Evolutionary conservation across 1,284 basidiomycete species (phyloP).

Genomic region (Irpex rosettiformis): DNA sequence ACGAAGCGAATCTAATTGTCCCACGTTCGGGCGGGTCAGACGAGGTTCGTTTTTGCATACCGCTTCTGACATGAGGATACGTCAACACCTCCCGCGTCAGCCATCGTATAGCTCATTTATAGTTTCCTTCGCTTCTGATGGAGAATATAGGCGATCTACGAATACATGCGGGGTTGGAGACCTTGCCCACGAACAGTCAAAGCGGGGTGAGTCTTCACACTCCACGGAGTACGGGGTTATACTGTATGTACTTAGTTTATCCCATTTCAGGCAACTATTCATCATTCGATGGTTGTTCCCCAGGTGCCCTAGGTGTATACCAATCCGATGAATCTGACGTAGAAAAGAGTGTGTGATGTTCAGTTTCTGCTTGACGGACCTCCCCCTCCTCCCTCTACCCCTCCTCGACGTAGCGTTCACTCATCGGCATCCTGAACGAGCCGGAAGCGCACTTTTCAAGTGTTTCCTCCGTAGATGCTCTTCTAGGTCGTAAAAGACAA

Average conservation of each 20-base stretch:
- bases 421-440: background rate
- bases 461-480: background rate
- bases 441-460: too few species aligned
- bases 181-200: background rate
- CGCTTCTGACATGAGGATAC: background rate
- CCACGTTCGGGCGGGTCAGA: background rate
- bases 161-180: constrained; percentile 2
- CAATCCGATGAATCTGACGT: background rate
- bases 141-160: background rate
- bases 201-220: background rate
- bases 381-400: background rate
- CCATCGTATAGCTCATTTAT: background rate
- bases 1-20: background rate
- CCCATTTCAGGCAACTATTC: background rate
- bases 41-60: background rate
- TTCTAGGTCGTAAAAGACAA: background rate
- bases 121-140: constrained; percentile 1
- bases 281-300: background rate
- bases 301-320: background rate
- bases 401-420: background rate
- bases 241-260: too few species aligned
- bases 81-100: background rate
- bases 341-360: background rate
- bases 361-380: background rate
- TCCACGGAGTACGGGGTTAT: background rate